Evolutionary conservation across 2,329 filamentous ascomycete species (phyloP).

Genomic region (Lachnum nothofagi): DNA sequence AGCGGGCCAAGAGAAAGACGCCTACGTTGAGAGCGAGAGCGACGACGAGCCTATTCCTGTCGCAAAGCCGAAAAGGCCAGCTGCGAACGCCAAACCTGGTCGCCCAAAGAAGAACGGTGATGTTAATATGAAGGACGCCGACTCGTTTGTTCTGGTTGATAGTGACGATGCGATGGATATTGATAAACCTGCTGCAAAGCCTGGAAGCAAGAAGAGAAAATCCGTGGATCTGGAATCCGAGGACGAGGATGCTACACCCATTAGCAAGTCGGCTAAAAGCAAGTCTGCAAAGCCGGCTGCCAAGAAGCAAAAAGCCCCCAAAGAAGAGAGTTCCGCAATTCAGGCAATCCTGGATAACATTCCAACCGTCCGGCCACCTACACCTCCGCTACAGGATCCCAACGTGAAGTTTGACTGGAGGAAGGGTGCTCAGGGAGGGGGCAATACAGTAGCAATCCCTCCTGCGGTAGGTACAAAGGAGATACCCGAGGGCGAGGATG

Average conservation of each 20-base stretch:
- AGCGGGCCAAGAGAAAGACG: constrained; percentile 63
- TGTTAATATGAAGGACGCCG: constrained; percentile 37
- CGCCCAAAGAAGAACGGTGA: constrained; percentile 41
- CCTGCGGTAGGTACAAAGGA: constrained; percentile 61
- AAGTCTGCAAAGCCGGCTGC: constrained; percentile 31
- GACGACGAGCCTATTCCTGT: constrained; percentile 61
- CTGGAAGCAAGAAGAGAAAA: constrained; percentile 51
- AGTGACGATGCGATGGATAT: constrained; percentile 41
- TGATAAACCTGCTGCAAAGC: constrained; percentile 25
- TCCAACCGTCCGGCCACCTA: constrained; percentile 73
- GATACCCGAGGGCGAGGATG: constrained; percentile 76
- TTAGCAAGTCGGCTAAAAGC: constrained; percentile 48
- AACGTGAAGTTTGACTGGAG: constrained; percentile 77
- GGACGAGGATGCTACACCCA: constrained; percentile 49
- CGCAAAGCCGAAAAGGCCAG: constrained; percentile 51
- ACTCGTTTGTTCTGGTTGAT: constrained; percentile 32
- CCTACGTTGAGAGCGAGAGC: constrained; percentile 63
- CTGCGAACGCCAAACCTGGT: constrained; percentile 35
- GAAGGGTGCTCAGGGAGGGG: constrained; percentile 52
- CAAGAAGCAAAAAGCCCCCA: constrained; percentile 51
- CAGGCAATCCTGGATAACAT: constrained; percentile 86
- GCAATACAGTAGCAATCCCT: constrained; percentile 55
- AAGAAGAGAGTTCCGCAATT: constrained; percentile 64
- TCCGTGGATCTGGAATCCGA: constrained; percentile 50
- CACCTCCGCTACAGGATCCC: constrained; percentile 69